Evolutionary conservation across 257 asterid genomes (phyloP), one percentile per base, ranked within the genome.

Genomic region (Datura wrightii): DNA sequence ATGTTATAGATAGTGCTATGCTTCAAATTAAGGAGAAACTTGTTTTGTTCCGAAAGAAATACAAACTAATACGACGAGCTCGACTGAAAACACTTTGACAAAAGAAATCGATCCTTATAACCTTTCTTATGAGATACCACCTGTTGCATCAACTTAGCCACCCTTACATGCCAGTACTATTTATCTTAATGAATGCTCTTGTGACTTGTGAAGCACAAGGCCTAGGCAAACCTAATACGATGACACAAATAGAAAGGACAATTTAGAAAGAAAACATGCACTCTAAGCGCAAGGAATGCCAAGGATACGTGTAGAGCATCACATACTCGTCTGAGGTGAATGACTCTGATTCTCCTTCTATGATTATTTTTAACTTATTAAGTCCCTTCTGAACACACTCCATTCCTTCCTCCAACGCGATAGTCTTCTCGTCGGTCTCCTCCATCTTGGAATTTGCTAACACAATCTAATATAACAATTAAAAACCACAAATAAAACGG

Each of bases 261-360:
- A 59, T 13, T 15, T 31, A 53, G 19, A 53, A 2, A n/a, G 63
- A 65, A 15, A 52, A 31, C 14, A 44, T 48, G 46, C 8, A 83
- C 37, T n/a, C 46, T 48, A 55, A 50, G 34, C 9, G 37, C 19
- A n/a, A 83, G 4, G 62, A 16, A 10, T 13, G 34, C 3, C 34
- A 19, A 87, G 90, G 93, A 91, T 90, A 90, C 94, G 90, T 89
- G 46, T 92, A 92, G 14, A 88, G 89, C 90, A 44, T 46, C 80
- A 90, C 89, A 46, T 90, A 85, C 82, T 92, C 94, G 37, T 89
- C 93, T 1, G 91, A 39, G 84, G 63, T 88, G 80, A 92, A 90
- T 0, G 85, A 13, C 31, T 81, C 87, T 0, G 70, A 69, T 10
- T 31, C 24, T 53, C 87, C 92, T 86, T 89, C 94, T 71, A 92